Percentiles rank a stretch among this genome's conserved stretches.
Evolutionary conservation across 257 asterid species (phyloP).

Genomic region (Henckelia pumila): DNA sequence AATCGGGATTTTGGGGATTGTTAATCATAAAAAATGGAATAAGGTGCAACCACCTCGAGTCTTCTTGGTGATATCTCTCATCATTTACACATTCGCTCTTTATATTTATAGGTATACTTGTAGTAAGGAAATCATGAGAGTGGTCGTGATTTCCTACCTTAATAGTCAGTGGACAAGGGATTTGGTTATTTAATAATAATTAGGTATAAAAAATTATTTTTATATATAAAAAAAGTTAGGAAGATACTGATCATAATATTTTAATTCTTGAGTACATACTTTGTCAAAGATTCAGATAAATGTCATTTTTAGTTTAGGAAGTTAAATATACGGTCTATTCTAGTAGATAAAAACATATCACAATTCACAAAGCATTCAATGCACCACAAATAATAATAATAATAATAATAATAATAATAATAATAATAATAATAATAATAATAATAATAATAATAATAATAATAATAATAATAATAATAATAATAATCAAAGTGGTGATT

Average conservation of each 20-base stretch:
- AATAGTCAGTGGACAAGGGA: slow-evolving; percentile 5
- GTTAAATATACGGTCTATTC: background rate
- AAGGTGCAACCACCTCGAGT: slow-evolving; percentile 6
- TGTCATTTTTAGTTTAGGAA: background rate
- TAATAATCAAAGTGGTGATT: background rate
- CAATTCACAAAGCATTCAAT: too few species aligned
- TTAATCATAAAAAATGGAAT: background rate
- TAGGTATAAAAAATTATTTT: background rate
- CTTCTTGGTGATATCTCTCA: slow-evolving; percentile 17
- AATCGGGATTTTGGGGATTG: background rate
- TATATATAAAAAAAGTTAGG: background rate
- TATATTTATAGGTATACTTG: slow-evolving; percentile 19
- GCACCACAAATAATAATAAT: too few species aligned
- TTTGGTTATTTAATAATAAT: background rate
- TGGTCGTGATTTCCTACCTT: slow-evolving; percentile 21
- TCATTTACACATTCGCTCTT: slow-evolving; percentile 17
- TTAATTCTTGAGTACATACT: background rate
- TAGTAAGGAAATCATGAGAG: slow-evolving; percentile 1
- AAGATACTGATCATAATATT: slow-evolving; percentile 6
- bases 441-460: too few species aligned
- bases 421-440: too few species aligned
- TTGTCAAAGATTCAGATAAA: slow-evolving; percentile 11
- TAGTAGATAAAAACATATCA: too few species aligned
- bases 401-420: too few species aligned
- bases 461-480: too few species aligned